Evolutionary conservation across 1,284 basidiomycete genomes (phyloP).

Genomic region (Austroboletus rostrupii): DNA sequence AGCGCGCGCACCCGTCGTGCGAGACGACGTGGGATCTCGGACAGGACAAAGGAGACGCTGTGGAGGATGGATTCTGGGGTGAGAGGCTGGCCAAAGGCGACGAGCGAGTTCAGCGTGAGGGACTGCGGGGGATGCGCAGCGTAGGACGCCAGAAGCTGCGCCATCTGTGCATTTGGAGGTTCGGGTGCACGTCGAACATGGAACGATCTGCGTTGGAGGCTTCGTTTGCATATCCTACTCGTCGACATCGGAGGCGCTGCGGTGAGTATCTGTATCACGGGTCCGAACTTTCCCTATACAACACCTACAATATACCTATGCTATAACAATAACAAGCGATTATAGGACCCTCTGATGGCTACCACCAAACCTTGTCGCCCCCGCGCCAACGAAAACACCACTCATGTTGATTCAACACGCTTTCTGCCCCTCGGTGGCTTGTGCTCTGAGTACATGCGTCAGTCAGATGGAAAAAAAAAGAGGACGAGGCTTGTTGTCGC

Average conservation of each 20-base stretch:
- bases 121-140: conserved; percentile 39
- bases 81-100: conserved; percentile 70
- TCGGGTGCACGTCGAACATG: conserved; percentile 28
- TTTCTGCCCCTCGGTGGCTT: conserved; percentile 26
- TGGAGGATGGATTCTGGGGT: conserved; percentile 63
- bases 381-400: too few relatives aligned
- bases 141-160: conserved; percentile 30
- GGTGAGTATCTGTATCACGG: too few relatives aligned
- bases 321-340: conserved; percentile 26
- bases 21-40: conserved; percentile 71
- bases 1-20: conserved; percentile 68
- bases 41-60: conserved; percentile 66
- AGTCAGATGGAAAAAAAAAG: not conserved
- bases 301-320: conserved; percentile 3
- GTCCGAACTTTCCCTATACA: not conserved
- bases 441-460: conserved; percentile 17
- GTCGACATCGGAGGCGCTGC: too few relatives aligned
- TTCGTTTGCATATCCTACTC: conserved; percentile 5
- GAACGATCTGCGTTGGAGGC: conserved; percentile 13
- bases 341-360: too few relatives aligned
- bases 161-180: conserved; percentile 22
- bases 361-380: conserved; percentile 1
- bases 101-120: conserved; percentile 63
- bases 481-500: conserved; percentile 1
- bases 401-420: conserved; percentile 18